These are phyloP conservation scores for Pseudonectria buxi DNA, from an alignment of 2,329 filamentous ascomycete genomes.

Conservation along the genomic window DNA sequence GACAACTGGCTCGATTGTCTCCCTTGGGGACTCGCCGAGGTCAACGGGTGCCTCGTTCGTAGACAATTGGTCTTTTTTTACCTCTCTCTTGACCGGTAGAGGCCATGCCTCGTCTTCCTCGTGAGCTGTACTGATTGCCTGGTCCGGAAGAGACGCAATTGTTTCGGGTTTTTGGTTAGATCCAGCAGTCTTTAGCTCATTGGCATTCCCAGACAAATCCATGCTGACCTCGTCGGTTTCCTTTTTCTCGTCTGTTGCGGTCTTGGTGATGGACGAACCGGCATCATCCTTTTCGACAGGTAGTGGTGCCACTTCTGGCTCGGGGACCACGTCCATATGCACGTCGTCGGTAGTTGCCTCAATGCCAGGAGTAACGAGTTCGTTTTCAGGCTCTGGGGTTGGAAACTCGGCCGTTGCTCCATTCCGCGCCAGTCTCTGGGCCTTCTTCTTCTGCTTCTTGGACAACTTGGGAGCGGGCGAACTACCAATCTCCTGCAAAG, in stretches of 20 bases:
- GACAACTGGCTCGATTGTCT: too few species aligned
- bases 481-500: slow-evolving; percentile 5
- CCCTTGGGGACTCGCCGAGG: too few species aligned
- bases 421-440: slow-evolving; percentile 24
- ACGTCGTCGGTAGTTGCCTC: too few species aligned
- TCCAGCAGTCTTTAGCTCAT: background rate
- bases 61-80: slow-evolving; percentile 17
- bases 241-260: background rate
- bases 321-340: slow-evolving; percentile 1
- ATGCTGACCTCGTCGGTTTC: background rate
- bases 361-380: background rate
- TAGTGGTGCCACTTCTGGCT: background rate
- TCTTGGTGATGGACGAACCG: background rate
- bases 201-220: too few species aligned
- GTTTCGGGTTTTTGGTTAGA: background rate
- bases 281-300: background rate
- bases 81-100: slow-evolving; percentile 25
- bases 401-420: slow-evolving; percentile 5
- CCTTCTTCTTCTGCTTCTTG: slow-evolving; percentile 32
- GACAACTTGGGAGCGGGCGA: slow-evolving; percentile 16
- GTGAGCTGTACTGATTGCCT: background rate
- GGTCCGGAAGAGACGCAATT: background rate
- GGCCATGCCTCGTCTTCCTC: slow-evolving; percentile 13
- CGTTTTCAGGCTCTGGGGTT: background rate
- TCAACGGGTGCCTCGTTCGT: background rate